Base-by-base conservation (phyloP, 495 filamentous ascomycete genomes). In the Hypoxylon crocopeplum region DNA sequence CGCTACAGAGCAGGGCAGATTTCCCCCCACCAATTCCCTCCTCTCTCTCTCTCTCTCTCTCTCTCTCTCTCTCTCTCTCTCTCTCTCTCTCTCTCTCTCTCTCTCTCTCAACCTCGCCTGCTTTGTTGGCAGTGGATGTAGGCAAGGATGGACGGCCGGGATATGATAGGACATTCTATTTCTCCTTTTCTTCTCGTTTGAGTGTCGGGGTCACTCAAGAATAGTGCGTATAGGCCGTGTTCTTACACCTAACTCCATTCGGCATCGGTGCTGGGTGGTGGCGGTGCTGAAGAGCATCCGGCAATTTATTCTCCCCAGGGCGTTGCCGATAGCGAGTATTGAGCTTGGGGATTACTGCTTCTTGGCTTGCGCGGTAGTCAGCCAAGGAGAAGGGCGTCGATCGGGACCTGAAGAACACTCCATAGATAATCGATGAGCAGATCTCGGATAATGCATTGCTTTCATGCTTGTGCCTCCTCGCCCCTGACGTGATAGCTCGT, bases 391-490 rank as follows among this genome's bases (percentile, higher is more conserved):
- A 39, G 34, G 21, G 21, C 34, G 32, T 19, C 11, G 33, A 39
- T 22, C 44, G 40, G 39, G 29, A 45, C 37, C 24, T 22, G 44
- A 49, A 32, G 45, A 32, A 11, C n/a, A 3, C 24, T 24, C 42
- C 38, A 50, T 46, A 50, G 44, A 58, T 44, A 24, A 21, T n/a
- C 30, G 32, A 40, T 25, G 13, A 54, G 21, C 45, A 59, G 32
- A 54, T 29, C 7, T 38, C 44, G 38, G 38, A 49, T 20, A 64
- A 64, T 64, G 48, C 42, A 54, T 54, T 64, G 33, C 44, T 54
- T 53, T 55, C 15, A 22, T 44, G 48, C 16, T 44, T 44, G 37
- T 45, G 36, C 20, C 17, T 27, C 11, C n/a, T 34, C 15, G 17
- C 22, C 16, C 10, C 12, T 33, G 13, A 32, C 16, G 5, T 12